These are phyloP conservation scores for Crithidia bombi DNA, from an alignment of 208 protist genomes.

Conservation along the genomic window DNA sequence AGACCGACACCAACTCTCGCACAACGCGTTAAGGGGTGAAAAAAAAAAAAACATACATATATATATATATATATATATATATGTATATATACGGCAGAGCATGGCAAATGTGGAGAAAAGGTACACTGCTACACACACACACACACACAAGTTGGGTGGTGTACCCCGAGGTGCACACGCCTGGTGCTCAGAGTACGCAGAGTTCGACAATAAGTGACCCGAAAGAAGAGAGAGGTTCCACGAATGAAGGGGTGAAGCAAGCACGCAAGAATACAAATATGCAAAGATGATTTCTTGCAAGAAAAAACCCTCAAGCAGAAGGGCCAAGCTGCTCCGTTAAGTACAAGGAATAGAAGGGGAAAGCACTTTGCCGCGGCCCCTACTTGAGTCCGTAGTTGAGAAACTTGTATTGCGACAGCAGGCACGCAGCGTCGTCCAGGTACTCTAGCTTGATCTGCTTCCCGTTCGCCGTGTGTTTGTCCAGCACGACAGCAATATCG, in stretches of 20 bases:
- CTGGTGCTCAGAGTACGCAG: no score
- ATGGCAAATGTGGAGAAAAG: no score
- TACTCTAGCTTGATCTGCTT: conserved; percentile 47
- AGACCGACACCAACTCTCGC: no score
- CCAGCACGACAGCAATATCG: conserved; percentile 55
- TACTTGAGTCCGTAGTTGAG: conserved; percentile 50
- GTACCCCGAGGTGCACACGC: no score
- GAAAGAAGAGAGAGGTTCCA: no score
- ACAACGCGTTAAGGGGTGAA: no score
- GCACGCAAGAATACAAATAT: conserved; percentile 1
- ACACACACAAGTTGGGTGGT: no score
- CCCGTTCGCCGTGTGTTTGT: conserved; percentile 40
- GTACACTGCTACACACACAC: no score
- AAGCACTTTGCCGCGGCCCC: background rate
- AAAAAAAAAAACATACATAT: background rate
- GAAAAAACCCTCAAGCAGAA: background rate
- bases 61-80: background rate
- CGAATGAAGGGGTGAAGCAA: no score
- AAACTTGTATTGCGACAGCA: conserved; percentile 71
- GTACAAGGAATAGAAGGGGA: background rate
- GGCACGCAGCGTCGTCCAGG: conserved; percentile 52
- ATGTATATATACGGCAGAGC: background rate
- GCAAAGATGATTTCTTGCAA: background rate
- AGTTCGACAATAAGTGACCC: no score
- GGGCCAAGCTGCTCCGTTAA: no score